Percentiles rank a stretch among this genome's conserved stretches.
Conservation (phyloP, 805 yeast genomes). For the Geotrichum ghanense region DNA sequence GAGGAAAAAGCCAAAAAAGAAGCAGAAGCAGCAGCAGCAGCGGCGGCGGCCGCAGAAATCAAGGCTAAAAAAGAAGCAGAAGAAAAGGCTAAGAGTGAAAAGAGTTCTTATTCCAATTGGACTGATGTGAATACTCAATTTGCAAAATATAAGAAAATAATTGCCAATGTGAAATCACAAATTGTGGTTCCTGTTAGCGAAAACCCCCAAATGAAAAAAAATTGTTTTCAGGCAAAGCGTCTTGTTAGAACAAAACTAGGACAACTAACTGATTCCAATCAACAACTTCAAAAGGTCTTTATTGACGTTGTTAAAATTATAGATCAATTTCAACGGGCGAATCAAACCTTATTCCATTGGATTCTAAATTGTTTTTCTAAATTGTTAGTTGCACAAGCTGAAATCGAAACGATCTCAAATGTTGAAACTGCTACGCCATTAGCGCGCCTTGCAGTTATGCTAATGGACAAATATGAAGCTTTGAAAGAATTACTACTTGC, state of each 20-base stretch:
- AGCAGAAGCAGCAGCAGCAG: slow-evolving; percentile 15
- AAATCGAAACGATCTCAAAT: slow-evolving; percentile 75
- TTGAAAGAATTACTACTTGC: slow-evolving; percentile 54
- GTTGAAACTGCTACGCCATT: slow-evolving; percentile 72
- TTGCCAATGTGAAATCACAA: slow-evolving; percentile 42
- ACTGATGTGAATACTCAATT: slow-evolving; percentile 21
- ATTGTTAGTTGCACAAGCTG: slow-evolving; percentile 82
- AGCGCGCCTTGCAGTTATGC: slow-evolving; percentile 47
- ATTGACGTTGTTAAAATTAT: slow-evolving; percentile 42
- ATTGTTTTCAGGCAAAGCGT: slow-evolving; percentile 51
- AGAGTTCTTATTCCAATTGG: slow-evolving; percentile 14
- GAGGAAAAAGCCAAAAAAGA: slow-evolving; percentile 19
- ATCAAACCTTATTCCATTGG: slow-evolving; percentile 55
- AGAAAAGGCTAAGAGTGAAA: slow-evolving; percentile 8
- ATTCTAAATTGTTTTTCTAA: slow-evolving; percentile 74
- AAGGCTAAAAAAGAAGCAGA: slow-evolving; percentile 12
- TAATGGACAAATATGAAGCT: slow-evolving; percentile 41
- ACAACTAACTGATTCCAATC: slow-evolving; percentile 64
- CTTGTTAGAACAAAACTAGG: slow-evolving; percentile 84
- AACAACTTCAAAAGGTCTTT: slow-evolving; percentile 38
- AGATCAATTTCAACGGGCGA: slow-evolving; percentile 31
- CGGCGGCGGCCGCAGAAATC: slow-evolving; percentile 12
- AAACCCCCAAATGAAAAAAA: slow-evolving; percentile 42
- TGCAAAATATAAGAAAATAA: slow-evolving; percentile 21
- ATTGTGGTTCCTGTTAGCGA: slow-evolving; percentile 44